Base-by-base conservation (phyloP, 2,329 filamentous ascomycete genomes). In the Colletotrichum abscissum region DNA sequence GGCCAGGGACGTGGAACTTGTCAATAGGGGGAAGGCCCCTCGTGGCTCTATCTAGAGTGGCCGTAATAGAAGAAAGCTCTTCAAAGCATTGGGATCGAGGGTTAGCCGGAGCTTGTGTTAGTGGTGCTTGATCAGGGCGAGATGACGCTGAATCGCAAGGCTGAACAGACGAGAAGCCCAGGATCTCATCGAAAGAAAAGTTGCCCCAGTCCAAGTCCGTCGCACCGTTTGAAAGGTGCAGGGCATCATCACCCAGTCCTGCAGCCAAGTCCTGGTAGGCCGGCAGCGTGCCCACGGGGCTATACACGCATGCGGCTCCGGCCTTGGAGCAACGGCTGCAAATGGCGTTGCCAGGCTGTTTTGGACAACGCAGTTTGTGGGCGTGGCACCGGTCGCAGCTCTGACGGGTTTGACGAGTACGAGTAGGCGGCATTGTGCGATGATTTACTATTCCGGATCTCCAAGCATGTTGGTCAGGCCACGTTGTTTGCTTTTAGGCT, bases 321-420 rank as follows among this genome's bases (percentile, higher is more conserved):
- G 84, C 84, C 74, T 84, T 87, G 26, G 79, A 74, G 73, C 86
- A 88, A 35, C 85, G 82, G 9, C 79, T 79, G 74, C 86, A 88
- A 12, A 77, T 76, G 6, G 77, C 68, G 33, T 80, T 80, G 0
- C 82, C 82, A 0, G 79, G 71, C 33, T 81, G 79, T 66, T 85
- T 86, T 5, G 83, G 83, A 63, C 86, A 88, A 77, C 82, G 81
- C 14, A 87, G 79, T 76, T 88, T 87, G 52, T 88, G 86, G 22
- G 81, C 80, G 72, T 87, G 86, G 54, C 86, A 88, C 54, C 86
- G 79, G 76, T 86, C 84, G 72, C 84, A 86, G 16, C 83, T 82
- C 35, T 80, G 78, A 19, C 83, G 78, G 16, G 56, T 73, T 19
- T 30, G 42, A 28, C 67, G 71, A 38, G n/a, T 30, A 22, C 59